phyloP scores from a whole-genome alignment of 169 alveolate species.

The Babesia bovis region DNA sequence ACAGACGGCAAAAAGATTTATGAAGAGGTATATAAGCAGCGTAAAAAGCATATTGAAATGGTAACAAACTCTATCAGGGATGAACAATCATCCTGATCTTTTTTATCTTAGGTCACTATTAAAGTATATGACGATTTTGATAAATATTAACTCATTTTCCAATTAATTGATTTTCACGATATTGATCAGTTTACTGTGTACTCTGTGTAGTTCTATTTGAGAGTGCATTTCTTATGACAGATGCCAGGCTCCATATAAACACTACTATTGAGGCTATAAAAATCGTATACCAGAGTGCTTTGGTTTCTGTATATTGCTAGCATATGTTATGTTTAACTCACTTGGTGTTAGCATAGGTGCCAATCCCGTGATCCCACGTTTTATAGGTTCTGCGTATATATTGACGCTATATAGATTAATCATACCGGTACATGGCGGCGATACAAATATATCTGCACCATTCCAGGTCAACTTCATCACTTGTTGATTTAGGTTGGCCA shows the following conservation, averaged over 20 bases:
- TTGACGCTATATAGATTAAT: not conserved
- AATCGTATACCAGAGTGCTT: conserved; percentile 45
- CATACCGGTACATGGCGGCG: conserved; percentile 73
- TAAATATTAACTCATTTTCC: not conserved
- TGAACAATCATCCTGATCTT: too few species aligned
- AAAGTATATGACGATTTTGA: not conserved
- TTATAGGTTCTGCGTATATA: conserved; percentile 25
- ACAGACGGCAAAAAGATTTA: not conserved
- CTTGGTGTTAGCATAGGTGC: conserved; percentile 64
- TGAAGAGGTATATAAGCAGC: not conserved
- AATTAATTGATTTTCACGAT: not conserved
- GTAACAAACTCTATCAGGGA: not conserved
- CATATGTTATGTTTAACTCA: not conserved
- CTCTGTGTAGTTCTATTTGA: conserved; percentile 1
- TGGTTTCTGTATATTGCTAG: conserved; percentile 19
- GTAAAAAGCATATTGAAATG: not conserved
- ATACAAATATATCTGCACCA: conserved; percentile 66
- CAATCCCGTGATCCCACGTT: conserved; percentile 60
- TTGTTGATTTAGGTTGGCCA: conserved; percentile 61
- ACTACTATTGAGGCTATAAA: conserved; percentile 28
- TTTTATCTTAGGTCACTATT: too few species aligned
- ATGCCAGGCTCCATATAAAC: conserved; percentile 41
- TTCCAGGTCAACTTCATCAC: conserved; percentile 71
- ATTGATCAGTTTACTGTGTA: not conserved
- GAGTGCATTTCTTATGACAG: conserved; percentile 13